phyloP scores from a whole-genome alignment of 129 eudicot species.

The Smallanthus sonchifolius region DNA sequence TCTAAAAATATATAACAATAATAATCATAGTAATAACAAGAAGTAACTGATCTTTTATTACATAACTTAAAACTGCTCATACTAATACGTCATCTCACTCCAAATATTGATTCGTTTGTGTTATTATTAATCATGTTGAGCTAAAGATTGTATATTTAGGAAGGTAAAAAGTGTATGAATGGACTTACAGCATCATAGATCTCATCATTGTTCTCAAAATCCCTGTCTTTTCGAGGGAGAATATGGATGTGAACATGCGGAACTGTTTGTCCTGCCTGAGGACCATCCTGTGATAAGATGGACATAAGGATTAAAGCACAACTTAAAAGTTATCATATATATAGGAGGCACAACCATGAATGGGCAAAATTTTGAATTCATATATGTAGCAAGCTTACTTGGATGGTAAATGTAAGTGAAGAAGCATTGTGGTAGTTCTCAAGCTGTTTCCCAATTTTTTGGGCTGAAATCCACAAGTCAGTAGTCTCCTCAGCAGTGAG shows the following conservation, averaged over 20 bases:
- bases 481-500: conserved; percentile 72
- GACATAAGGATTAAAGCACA: background rate
- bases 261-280: conserved; percentile 90
- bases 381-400: conserved; percentile 43
- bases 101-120: too few species aligned
- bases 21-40: too few species aligned
- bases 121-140: too few species aligned
- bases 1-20: conserved; percentile 37
- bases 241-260: conserved; percentile 95
- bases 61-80: too few species aligned
- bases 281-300: conserved; percentile 70
- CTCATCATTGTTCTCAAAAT: conserved; percentile 89
- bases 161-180: background rate
- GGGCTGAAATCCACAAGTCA: conserved; percentile 87
- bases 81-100: too few species aligned
- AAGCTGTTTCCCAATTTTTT: conserved; percentile 69
- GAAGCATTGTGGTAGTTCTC: conserved; percentile 86
- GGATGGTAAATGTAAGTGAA: conserved; percentile 81
- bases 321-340: too few species aligned
- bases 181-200: conserved; percentile 95
- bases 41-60: too few species aligned
- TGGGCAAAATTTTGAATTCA: background rate
- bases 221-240: conserved; percentile 75
- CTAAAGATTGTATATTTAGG: background rate
- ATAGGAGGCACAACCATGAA: conserved; percentile 13